These are phyloP conservation scores for Prunella vulgaris DNA, from an alignment of 257 asterid species.

Conservation along the genomic window DNA sequence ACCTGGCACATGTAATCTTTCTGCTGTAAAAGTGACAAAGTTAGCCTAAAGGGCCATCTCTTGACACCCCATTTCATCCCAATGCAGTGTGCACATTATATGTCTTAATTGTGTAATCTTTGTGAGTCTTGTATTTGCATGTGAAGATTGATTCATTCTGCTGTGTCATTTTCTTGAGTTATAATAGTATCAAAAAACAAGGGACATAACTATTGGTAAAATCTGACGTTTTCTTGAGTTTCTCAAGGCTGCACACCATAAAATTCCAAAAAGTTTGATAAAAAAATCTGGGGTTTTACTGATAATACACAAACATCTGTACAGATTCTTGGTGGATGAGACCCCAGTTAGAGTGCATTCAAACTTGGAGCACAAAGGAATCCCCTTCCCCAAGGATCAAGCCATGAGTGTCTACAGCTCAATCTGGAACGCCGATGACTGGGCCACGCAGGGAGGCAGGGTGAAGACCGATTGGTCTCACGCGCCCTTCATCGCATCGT, in stretches of 20 bases:
- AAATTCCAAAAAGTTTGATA: too few species aligned
- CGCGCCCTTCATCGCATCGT: constrained; percentile 73
- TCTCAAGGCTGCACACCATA: too few species aligned
- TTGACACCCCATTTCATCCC: not conserved
- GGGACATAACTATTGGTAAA: too few species aligned
- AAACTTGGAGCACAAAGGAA: constrained; percentile 66
- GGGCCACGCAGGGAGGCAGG: constrained; percentile 95
- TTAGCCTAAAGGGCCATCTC: constrained; percentile 3
- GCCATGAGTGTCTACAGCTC: constrained; percentile 88
- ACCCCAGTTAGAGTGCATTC: constrained; percentile 78
- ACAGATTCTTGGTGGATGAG: constrained; percentile 82
- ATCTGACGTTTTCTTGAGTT: too few species aligned
- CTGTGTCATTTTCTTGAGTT: not conserved
- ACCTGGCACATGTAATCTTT: constrained; percentile 16
- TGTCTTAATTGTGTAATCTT: too few species aligned
- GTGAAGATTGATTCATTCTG: too few species aligned
- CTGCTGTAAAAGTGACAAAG: constrained; percentile 18
- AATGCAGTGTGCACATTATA: constrained; percentile 12
- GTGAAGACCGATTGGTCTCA: constrained; percentile 86
- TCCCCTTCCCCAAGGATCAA: constrained; percentile 81
- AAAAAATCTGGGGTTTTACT: not conserved
- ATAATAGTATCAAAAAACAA: too few species aligned
- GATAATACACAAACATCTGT: not conserved
- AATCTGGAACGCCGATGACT: constrained; percentile 89
- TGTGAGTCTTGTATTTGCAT: too few species aligned